Percentiles rank a stretch among this genome's conserved stretches.
Evolutionary conservation across 2,329 filamentous ascomycete species (phyloP).

Genomic region (Talaromyces atroroseus): DNA sequence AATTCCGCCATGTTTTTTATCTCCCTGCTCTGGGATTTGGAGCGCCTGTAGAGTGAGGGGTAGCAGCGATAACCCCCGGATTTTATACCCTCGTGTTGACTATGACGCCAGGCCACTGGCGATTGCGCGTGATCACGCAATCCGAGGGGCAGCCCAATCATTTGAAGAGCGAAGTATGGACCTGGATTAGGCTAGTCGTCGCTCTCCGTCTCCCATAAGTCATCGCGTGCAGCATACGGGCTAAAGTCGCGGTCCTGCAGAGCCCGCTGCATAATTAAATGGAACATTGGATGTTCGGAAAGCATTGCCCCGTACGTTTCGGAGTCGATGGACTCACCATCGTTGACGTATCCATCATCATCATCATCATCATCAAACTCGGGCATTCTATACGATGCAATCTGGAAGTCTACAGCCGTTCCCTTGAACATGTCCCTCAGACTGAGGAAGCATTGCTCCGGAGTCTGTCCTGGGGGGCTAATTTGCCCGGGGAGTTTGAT

Average conservation of each 20-base stretch:
- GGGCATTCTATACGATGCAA: not conserved
- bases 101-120: not conserved
- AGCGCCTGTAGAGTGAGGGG: not conserved
- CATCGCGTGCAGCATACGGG: too few relatives aligned
- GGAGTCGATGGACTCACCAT: not conserved
- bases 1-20: constrained; percentile 42
- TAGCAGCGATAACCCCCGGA: not conserved
- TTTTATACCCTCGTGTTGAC: not conserved
- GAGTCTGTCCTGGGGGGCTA: constrained; percentile 16
- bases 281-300: too few relatives aligned
- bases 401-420: constrained; percentile 7
- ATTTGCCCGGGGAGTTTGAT: constrained; percentile 16
- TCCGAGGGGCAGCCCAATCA: not conserved
- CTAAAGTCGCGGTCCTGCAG: too few relatives aligned
- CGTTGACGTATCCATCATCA: constrained; percentile 46
- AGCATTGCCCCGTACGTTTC: too few relatives aligned
- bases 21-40: not conserved
- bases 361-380: constrained; percentile 53
- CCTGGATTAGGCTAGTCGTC: too few relatives aligned
- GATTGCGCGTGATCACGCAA: constrained; percentile 7
- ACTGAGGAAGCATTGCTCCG: constrained; percentile 15
- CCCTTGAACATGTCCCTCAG: constrained; percentile 17
- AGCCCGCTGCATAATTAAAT: too few relatives aligned
- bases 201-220: too few relatives aligned
- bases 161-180: too few relatives aligned